phyloP scores from a whole-genome alignment of 305 asterid genomes.

The Fraxinus greggii region DNA sequence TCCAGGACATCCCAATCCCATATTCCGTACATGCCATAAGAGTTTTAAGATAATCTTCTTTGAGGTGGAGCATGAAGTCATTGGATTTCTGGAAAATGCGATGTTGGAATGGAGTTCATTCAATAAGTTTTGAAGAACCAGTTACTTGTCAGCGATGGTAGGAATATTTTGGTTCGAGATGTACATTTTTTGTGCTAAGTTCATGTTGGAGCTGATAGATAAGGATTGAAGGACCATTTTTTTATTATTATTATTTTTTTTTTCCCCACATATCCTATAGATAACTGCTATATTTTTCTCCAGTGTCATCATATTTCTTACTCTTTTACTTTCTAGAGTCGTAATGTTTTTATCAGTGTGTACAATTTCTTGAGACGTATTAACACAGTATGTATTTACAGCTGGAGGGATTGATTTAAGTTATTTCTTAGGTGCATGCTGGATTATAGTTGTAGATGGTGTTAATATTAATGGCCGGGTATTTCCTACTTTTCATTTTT shows the following conservation, averaged over 20 bases:
- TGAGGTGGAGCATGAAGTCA: conserved; percentile 1
- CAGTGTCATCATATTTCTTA: conserved; percentile 17
- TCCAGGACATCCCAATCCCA: background rate
- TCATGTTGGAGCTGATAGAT: conserved; percentile 20
- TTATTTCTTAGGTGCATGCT: background rate
- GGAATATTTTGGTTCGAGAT: conserved; percentile 21
- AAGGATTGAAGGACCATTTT: conserved; percentile 17
- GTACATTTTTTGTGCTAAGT: conserved; percentile 29
- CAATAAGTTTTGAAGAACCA: conserved; percentile 9
- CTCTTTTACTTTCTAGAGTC: conserved; percentile 8
- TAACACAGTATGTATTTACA: background rate
- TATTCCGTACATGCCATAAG: background rate
- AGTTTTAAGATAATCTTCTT: background rate
- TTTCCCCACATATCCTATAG: background rate
- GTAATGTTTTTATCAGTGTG: conserved; percentile 6
- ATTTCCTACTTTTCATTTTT: no score
- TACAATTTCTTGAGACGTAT: background rate
- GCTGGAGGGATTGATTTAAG: background rate
- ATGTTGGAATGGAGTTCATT: conserved; percentile 13
- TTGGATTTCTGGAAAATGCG: background rate
- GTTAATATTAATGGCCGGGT: background rate
- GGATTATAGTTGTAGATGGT: background rate
- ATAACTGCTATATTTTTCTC: conserved; percentile 20
- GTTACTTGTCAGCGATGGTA: conserved; percentile 4
- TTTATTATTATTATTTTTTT: background rate